A percentile compares a stretch with the other conserved stretches of the same genome.
Conservation (phyloP, 257 asterid species). For the Ilex aquifolium region DNA sequence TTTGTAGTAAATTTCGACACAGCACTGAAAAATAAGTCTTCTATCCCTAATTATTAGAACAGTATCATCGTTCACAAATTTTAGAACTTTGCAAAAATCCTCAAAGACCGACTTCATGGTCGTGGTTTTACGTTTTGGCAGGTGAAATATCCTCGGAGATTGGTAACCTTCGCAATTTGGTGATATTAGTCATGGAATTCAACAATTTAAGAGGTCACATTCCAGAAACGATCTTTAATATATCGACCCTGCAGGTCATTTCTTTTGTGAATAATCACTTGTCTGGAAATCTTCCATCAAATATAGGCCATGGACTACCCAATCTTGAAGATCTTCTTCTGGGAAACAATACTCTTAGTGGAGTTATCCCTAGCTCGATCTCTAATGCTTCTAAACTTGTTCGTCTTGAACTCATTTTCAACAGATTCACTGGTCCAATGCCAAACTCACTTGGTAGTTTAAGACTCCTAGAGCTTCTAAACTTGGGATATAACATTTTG, state of each 20-base stretch:
- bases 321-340: constrained; percentile 13
- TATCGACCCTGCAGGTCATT: constrained; percentile 8
- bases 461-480: background rate
- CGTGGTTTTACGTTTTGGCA: background rate
- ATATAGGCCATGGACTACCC: constrained; percentile 7
- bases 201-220: constrained; percentile 16
- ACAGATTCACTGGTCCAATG: background rate
- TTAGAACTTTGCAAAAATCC: too few relatives aligned
- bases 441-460: background rate
- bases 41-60: too few relatives aligned
- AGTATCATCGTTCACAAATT: too few relatives aligned
- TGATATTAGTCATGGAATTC: constrained; percentile 1
- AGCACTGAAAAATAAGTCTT: too few relatives aligned
- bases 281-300: constrained; percentile 18
- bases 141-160: constrained; percentile 21
- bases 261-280: constrained; percentile 8
- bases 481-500: background rate
- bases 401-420: background rate
- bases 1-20: too few relatives aligned
- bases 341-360: constrained; percentile 10
- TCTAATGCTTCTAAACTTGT: background rate
- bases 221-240: constrained; percentile 13
- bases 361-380: constrained; percentile 26
- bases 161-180: constrained; percentile 17
- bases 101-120: too few relatives aligned